Evolutionary conservation across 192 early-diverging fungal genomes (phyloP).

Genomic region (Kappamyces sp.): DNA sequence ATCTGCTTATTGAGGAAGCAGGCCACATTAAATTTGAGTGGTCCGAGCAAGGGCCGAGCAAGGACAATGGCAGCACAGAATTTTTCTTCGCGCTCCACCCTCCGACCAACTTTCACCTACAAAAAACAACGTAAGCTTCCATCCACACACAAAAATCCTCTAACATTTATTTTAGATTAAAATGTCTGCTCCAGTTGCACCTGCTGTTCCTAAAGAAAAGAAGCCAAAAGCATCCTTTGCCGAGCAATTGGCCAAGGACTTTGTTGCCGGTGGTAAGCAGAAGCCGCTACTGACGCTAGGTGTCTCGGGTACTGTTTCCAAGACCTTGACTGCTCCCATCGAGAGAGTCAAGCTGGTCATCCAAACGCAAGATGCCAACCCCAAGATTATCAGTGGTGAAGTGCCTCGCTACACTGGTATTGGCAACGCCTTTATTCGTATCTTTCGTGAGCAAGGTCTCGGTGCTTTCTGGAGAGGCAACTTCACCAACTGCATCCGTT

Average conservation of each 20-base stretch:
- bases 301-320: slow-evolving; percentile 96
- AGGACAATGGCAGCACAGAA: too few species aligned
- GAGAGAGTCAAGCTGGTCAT: slow-evolving; percentile 96
- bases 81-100: too few species aligned
- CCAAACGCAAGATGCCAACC: slow-evolving; percentile 38
- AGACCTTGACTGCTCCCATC: slow-evolving; percentile 94
- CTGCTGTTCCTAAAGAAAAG: slow-evolving; percentile 13
- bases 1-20: too few species aligned
- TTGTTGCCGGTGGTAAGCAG: slow-evolving; percentile 10
- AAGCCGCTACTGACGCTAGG: slow-evolving; percentile 53
- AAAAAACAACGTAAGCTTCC: too few species aligned
- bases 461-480: slow-evolving; percentile 74
- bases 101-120: too few species aligned
- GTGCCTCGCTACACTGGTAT: slow-evolving; percentile 81
- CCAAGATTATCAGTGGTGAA: slow-evolving; percentile 66
- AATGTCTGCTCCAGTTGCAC: too few species aligned
- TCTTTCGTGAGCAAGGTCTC: slow-evolving; percentile 74
- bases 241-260: slow-evolving; percentile 14
- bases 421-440: slow-evolving; percentile 84
- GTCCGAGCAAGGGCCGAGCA: too few species aligned
- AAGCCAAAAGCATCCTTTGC: slow-evolving; percentile 14
- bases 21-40: too few species aligned
- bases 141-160: too few species aligned
- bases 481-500: slow-evolving; percentile 90
- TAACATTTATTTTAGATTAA: too few species aligned